Evolutionary conservation across 768 basidiomycete species (phyloP).

Genomic region (Neoboletus subvelutipes): DNA sequence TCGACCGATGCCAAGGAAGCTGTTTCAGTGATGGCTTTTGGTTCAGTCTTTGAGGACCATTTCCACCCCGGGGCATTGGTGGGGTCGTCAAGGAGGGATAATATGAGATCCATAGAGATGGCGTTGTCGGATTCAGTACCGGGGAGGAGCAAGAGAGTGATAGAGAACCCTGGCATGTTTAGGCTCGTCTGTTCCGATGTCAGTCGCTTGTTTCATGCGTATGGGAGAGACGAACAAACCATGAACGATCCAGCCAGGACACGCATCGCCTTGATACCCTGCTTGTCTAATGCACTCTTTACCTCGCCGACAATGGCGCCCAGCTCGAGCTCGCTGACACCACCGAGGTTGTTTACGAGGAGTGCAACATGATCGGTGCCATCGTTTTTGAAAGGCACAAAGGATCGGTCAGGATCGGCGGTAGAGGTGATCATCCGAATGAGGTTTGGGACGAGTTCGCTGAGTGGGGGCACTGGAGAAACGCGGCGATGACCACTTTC

Average conservation of each 20-base stretch:
- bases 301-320: conserved; percentile 65
- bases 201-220: background rate
- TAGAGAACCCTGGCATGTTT: conserved; percentile 91
- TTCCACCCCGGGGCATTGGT: conserved; percentile 82
- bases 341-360: conserved; percentile 86
- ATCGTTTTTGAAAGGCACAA: conserved; percentile 64
- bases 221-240: conserved; percentile 42
- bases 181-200: conserved; percentile 63
- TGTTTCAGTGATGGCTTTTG: conserved; percentile 28
- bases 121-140: conserved; percentile 37
- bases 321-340: conserved; percentile 80
- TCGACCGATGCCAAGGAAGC: conserved; percentile 13
- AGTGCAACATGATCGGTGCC: conserved; percentile 70
- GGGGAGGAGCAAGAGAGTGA: conserved; percentile 79
- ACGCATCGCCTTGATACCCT: conserved; percentile 57
- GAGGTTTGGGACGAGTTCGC: conserved; percentile 66
- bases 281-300: conserved; percentile 50
- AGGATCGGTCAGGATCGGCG: conserved; percentile 73
- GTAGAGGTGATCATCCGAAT: conserved; percentile 71
- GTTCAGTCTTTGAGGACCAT: conserved; percentile 57
- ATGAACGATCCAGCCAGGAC: conserved; percentile 83
- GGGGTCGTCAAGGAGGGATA: conserved; percentile 69
- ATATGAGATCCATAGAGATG: conserved; percentile 43
- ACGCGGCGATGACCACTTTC: conserved; percentile 72
- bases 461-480: conserved; percentile 69